Base-by-base conservation (phyloP, 1,284 basidiomycete genomes). In the Peniophora sp. region DNA sequence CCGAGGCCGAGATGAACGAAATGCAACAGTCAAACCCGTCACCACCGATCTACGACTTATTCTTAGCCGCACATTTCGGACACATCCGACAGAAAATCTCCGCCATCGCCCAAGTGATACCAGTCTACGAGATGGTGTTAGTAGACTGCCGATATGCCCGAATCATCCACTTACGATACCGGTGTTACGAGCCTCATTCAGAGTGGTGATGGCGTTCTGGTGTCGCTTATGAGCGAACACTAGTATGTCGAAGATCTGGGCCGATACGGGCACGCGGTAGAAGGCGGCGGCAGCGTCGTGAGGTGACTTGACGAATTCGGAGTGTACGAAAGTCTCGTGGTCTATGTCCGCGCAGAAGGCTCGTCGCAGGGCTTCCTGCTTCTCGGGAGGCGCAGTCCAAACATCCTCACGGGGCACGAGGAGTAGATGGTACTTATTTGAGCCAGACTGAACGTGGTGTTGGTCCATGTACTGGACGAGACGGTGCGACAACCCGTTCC, bases 51-150 rank as follows among this genome's bases (percentile, higher is more conserved):
- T n/a, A 41, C 37, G 37, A n/a, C 37, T 41, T 41, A 15, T 41
- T 41, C 37, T 67, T 66, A n/a, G 65, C 58, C 84, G 86, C 3
- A 79, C 59, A 3, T 20, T 22, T n/a, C 14, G 83, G 83, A 57
- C 84, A 86, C 32, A 83, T 63, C 24, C 73, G 74, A 46, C 74
- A 68, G 63, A 85, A 86, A 41, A 80, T 73, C 62, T 86, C 83
- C 6, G 78, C 73, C 79, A 86, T 86, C 3, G 83, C 81, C 83
- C 83, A 86, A 10, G 83, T 85, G 50, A 86, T 75, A 18, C 70
- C 71, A 36, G 80, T 74, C 83, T 86, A 55, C 45, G 45, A n/a
- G 15, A 41, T 8, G 18, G n/a, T n/a, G 37, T 41, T 6, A 41
- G 15, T 32, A 32, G 5, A 12, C 32, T 15, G 37, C 10, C 24